Base-by-base conservation (phyloP, 371 early-diverging fungal genomes). In the Mucor lusitanicus region DNA sequence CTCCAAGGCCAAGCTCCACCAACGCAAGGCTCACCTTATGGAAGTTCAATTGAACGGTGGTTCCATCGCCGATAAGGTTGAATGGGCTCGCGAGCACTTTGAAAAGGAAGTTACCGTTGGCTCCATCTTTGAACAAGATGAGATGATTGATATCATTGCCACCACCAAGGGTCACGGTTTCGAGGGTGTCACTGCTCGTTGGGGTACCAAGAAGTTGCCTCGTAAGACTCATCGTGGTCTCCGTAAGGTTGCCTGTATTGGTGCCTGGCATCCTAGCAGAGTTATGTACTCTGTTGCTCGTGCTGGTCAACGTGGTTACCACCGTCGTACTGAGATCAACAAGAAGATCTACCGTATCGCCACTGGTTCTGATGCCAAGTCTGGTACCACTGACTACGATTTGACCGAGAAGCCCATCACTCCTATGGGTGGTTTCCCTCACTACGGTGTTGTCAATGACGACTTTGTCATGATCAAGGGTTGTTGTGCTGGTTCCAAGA, bases 31-130 rank as follows among this genome's bases (percentile, higher is more conserved):
- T 67, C 99, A 99, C 89, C 85, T 99, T 73, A 93, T 97, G 93
- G 99, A 99, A 90, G 92, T 99, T 81, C 99, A 99, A 89, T 86
- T 99, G 69, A 99, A 99, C 90, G 99, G 99, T 85, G 99, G 99
- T 69, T 91, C 93, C 73, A 85, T 99, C 71, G 90, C 94, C 69
- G 91, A 98, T 78, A 99, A 99, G 92, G 97, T 99, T 75, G 95
- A 98, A 78, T 99, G 92, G 90, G 99, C 99, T 74, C 88, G 94
- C 71, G 88, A 88, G 68, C 95, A 96, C 89, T 97, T 99, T 79
- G 99, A 99, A 89, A 99, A 99, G 94, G 92, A 91, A 65, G 89
- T 99, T 70, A 83, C 88, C 56, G 88, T 99, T 75, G 73, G 80
- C 66, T 91, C 96, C 63, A 91, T 99, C 77, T 98, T 99, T 84